A percentile compares a stretch with the other conserved stretches of the same genome.
Conservation (phyloP, 2,329 filamentous ascomycete genomes). For the Sporothrix pallida region DNA sequence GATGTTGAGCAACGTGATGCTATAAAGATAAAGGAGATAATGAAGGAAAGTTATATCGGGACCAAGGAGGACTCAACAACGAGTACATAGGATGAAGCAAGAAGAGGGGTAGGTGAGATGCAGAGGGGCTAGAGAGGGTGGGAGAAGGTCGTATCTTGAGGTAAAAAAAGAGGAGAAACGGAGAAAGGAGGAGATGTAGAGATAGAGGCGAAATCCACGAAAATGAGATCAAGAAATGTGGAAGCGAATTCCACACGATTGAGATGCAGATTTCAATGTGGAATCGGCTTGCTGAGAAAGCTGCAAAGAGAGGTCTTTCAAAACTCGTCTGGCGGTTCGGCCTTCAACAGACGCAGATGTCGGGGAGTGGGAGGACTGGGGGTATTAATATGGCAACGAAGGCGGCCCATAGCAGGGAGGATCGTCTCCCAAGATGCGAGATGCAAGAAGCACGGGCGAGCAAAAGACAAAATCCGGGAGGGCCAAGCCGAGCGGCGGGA, state of each 20-base stretch:
- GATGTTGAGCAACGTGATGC: constrained; percentile 7
- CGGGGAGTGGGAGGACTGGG: constrained; percentile 48
- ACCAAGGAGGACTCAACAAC: background rate
- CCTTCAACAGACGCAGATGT: constrained; percentile 36
- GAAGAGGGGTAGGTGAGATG: constrained; percentile 30
- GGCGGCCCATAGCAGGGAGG: constrained; percentile 43
- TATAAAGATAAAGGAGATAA: background rate
- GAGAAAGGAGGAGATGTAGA: constrained; percentile 2
- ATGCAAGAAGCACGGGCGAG: constrained; percentile 41
- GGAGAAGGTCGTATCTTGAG: constrained; percentile 42
- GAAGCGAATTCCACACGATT: background rate
- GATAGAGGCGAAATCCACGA: background rate
- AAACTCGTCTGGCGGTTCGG: constrained; percentile 42
- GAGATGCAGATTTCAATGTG: background rate
- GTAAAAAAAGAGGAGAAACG: constrained; percentile 20
- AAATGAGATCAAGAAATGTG: background rate
- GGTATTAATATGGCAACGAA: constrained; percentile 50
- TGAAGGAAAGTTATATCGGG: background rate
- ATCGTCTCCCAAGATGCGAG: constrained; percentile 33
- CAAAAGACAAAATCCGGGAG: constrained; percentile 41
- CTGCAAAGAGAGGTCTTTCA: background rate
- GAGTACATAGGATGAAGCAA: constrained; percentile 34
- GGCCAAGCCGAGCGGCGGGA: constrained; percentile 36
- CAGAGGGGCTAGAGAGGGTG: constrained; percentile 39
- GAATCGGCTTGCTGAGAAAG: constrained; percentile 15